phyloP scores from a whole-genome alignment of 2,329 filamentous ascomycete species.

The Stromatinia cepivora region DNA sequence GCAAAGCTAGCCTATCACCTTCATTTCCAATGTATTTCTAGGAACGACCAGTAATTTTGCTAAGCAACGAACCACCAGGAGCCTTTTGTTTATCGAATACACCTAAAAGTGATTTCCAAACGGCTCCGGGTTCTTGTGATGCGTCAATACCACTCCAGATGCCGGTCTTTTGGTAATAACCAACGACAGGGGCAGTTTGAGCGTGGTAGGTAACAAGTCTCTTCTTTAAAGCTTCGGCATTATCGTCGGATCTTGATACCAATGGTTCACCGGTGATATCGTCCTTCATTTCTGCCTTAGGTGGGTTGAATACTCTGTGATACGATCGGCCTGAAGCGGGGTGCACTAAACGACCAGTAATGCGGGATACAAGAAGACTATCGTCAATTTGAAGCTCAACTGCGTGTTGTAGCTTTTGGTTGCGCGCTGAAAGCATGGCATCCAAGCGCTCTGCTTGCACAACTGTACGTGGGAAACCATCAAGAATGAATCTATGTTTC shows the following conservation, averaged over 20 bases:
- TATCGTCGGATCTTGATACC: constrained; percentile 95
- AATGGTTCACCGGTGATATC: constrained; percentile 95
- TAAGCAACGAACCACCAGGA: constrained; percentile 37
- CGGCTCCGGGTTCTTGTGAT: constrained; percentile 90
- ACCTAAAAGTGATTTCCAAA: constrained; percentile 89
- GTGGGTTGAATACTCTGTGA: constrained; percentile 98
- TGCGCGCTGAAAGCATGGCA: constrained; percentile 76
- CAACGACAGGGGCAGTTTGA: constrained; percentile 89
- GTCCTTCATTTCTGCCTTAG: constrained; percentile 91
- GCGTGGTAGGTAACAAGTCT: constrained; percentile 88
- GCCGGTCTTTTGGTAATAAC: constrained; percentile 95
- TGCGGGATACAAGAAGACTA: constrained; percentile 86
- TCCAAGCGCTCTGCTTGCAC: constrained; percentile 94
- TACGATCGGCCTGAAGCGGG: constrained; percentile 95
- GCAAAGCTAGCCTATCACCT: constrained; percentile 32
- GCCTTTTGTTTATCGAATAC: constrained; percentile 68
- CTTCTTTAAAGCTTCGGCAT: constrained; percentile 94
- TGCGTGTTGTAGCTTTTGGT: constrained; percentile 88
- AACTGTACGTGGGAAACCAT: constrained; percentile 97
- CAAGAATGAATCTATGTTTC: constrained; percentile 82
- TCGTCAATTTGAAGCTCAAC: constrained; percentile 98
- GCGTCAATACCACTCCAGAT: constrained; percentile 97
- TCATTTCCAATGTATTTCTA: not conserved
- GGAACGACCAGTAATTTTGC: constrained; percentile 41
- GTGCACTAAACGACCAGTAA: constrained; percentile 94